Percentiles rank a stretch among this genome's conserved stretches.
phyloP scores from a whole-genome alignment of 208 protist genomes.

The Leishmania lainsoni region DNA sequence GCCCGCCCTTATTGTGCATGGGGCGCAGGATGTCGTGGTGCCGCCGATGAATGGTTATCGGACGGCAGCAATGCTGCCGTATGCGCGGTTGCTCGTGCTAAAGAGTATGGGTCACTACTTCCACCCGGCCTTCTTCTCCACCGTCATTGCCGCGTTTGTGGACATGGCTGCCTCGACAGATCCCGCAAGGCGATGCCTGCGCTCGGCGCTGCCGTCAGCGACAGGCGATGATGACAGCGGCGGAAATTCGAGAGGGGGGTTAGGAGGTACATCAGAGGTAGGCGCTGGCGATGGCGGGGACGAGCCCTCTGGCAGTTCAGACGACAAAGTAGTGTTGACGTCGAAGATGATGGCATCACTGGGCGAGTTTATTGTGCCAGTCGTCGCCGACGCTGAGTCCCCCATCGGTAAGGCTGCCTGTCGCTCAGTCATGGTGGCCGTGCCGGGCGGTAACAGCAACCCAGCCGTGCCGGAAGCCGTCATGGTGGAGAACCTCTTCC shows the following conservation, averaged over 20 bases:
- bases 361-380: conserved; percentile 30
- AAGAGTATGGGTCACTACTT: conserved; percentile 88
- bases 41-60: conserved; percentile 74
- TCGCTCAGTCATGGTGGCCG: conserved; percentile 30
- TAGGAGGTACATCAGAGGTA: too few species aligned
- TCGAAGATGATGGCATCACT: conserved; percentile 48
- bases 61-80: conserved; percentile 61
- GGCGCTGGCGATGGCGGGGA: background rate
- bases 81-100: conserved; percentile 59
- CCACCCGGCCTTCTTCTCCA: conserved; percentile 70
- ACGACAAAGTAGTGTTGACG: conserved; percentile 10
- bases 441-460: conserved; percentile 28
- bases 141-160: conserved; percentile 49
- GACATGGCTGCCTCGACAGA: conserved; percentile 29
- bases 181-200: background rate
- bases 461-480: conserved; percentile 38
- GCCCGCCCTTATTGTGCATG: conserved; percentile 75
- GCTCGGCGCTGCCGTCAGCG: conserved; percentile 12
- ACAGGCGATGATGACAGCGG: background rate
- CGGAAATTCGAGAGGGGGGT: background rate
- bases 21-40: conserved; percentile 72
- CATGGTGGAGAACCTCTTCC: conserved; percentile 33
- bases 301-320: background rate
- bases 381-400: conserved; percentile 32
- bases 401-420: conserved; percentile 25